Conservation (phyloP, 73 alveolate genomes). For the Paramecium caudatum region DNA sequence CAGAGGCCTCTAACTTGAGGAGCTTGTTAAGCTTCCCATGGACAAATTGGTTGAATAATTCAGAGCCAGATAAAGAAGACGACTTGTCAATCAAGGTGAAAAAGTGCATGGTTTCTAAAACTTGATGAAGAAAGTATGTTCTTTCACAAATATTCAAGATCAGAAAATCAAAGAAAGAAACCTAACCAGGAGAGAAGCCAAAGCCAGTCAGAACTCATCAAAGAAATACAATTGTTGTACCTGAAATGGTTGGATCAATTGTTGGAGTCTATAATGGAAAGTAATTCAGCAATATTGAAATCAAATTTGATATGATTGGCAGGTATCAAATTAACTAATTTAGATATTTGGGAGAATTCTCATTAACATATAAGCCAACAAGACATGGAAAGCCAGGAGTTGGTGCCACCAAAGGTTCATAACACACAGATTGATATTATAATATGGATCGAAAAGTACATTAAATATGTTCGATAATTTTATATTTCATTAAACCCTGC, state of each 20-base stretch:
- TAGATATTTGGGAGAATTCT: conserved; percentile 84
- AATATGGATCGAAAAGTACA: conserved; percentile 41
- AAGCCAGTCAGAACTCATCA: conserved; percentile 96
- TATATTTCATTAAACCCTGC: neutral
- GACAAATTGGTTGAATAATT: conserved; percentile 60
- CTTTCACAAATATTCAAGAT: conserved; percentile 30
- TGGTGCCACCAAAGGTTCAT: conserved; percentile 82
- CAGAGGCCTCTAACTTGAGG: conserved; percentile 67
- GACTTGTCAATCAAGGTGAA: conserved; percentile 9
- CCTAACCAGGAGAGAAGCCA: conserved; percentile 97
- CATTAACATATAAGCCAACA: conserved; percentile 83
- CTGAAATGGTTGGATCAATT: conserved; percentile 95
- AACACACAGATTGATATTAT: conserved; percentile 67
- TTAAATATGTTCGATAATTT: neutral
- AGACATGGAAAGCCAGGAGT: conserved; percentile 89
- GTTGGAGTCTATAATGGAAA: conserved; percentile 96
- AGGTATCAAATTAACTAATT: conserved; percentile 54
- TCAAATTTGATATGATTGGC: conserved; percentile 98
- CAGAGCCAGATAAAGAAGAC: conserved; percentile 67
- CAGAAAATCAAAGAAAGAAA: conserved; percentile 81
- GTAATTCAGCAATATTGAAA: conserved; percentile 92
- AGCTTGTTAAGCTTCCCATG: conserved; percentile 38
- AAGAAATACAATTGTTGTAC: conserved; percentile 95
- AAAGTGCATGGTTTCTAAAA: conserved; percentile 43
- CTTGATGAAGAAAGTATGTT: conserved; percentile 47